Conservation (phyloP, 2,329 filamentous ascomycete genomes). For the Sclerotinia spermophila region DNA sequence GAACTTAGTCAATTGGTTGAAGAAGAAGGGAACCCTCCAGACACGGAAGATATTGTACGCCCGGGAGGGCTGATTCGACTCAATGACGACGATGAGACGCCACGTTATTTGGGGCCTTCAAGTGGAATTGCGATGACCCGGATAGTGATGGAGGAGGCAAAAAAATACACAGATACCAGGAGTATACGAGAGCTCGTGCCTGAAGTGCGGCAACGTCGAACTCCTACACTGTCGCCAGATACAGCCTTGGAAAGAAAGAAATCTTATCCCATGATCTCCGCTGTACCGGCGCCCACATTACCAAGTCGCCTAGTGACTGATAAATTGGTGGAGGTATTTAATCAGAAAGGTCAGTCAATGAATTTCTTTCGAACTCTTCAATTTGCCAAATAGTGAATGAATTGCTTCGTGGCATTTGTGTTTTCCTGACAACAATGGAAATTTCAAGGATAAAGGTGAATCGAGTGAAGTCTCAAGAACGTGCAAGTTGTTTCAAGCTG, state of each 20-base stretch:
- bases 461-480: neutral
- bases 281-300: conserved; percentile 70
- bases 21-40: conserved; percentile 67
- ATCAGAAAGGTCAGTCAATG: conserved; percentile 65
- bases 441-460: neutral
- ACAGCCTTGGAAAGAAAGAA: conserved; percentile 62
- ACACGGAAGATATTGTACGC: conserved; percentile 80
- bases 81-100: conserved; percentile 77
- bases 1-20: conserved; percentile 77
- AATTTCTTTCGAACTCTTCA: conserved; percentile 5
- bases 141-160: conserved; percentile 93
- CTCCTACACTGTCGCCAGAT: conserved; percentile 61
- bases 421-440: neutral
- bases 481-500: conserved; percentile 5
- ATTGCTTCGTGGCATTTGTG: neutral
- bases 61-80: conserved; percentile 82
- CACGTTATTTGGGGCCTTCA: conserved; percentile 86
- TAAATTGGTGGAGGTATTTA: conserved; percentile 78
- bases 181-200: conserved; percentile 91
- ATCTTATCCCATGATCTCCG: conserved; percentile 86
- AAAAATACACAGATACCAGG: conserved; percentile 85
- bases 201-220: conserved; percentile 61
- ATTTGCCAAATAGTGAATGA: conserved; percentile 5
- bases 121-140: conserved; percentile 95
- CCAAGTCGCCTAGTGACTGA: conserved; percentile 73